A percentile compares a stretch with the other conserved stretches of the same genome.
Conservation (phyloP, 192 early-diverging fungal species). For the Phycomyces blakesleeanus region DNA sequence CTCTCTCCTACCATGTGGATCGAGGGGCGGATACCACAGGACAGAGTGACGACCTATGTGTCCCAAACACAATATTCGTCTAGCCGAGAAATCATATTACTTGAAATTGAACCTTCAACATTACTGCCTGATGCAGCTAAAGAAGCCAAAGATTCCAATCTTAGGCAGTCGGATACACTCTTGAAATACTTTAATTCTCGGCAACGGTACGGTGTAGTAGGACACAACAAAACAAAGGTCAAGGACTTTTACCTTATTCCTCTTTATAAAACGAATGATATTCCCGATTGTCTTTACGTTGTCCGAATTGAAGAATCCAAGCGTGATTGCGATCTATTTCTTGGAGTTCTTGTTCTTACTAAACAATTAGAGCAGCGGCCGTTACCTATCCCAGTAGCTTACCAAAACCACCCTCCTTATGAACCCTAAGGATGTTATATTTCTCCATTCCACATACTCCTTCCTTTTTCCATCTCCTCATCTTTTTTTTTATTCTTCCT, state of each 20-base stretch:
- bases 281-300: conserved; percentile 55
- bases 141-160: conserved; percentile 10
- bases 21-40: conserved; percentile 60
- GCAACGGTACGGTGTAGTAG: conserved; percentile 64
- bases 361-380: conserved; percentile 30
- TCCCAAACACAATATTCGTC: conserved; percentile 44
- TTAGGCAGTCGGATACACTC: conserved; percentile 44
- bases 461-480: neutral
- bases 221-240: conserved; percentile 55
- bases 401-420: neutral
- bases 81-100: conserved; percentile 59
- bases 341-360: conserved; percentile 59
- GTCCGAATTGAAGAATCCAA: conserved; percentile 40
- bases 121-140: conserved; percentile 1
- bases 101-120: conserved; percentile 47
- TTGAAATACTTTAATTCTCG: conserved; percentile 61
- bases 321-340: conserved; percentile 44
- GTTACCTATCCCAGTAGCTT: neutral
- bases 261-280: conserved; percentile 41
- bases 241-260: conserved; percentile 80
- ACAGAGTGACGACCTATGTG: conserved; percentile 54
- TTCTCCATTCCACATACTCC: neutral
- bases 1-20: conserved; percentile 54
- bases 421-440: neutral
- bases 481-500: no score